These are phyloP conservation scores for Hypsizygus marmoreus DNA, from an alignment of 768 basidiomycete species.

Conservation along the genomic window DNA sequence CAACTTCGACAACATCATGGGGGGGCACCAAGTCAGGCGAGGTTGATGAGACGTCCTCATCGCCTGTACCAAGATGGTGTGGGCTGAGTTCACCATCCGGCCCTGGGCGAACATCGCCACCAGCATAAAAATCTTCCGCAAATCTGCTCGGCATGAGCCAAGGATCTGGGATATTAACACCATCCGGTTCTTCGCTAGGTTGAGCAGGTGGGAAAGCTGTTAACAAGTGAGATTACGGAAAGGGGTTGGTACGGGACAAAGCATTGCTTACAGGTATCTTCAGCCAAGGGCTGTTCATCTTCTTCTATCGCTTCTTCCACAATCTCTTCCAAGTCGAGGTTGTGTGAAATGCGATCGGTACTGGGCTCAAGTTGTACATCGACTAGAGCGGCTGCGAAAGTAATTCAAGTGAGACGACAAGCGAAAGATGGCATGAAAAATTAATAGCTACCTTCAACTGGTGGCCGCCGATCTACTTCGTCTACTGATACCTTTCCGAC, in stretches of 20 bases:
- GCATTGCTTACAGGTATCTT: background rate
- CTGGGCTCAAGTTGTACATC: no score
- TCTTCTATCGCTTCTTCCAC: slow-evolving; percentile 1
- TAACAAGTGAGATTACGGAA: no score
- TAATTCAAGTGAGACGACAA: background rate
- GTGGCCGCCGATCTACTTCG: no score
- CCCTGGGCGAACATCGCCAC: background rate
- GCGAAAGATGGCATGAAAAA: no score
- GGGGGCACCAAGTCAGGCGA: no score
- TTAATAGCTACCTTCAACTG: no score
- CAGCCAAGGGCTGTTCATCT: background rate
- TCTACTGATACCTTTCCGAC: no score
- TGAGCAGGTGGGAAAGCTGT: background rate
- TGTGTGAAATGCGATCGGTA: no score
- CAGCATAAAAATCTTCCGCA: background rate
- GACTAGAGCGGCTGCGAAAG: no score
- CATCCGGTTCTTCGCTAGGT: background rate
- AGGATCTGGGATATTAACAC: background rate
- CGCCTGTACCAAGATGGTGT: slow-evolving; percentile 1
- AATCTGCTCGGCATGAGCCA: background rate
- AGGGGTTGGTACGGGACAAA: background rate
- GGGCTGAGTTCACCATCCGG: background rate
- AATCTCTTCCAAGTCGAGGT: background rate
- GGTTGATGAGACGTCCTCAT: no score
- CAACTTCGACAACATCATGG: slow-evolving; percentile 8